A percentile compares a stretch with the other conserved stretches of the same genome.
These are phyloP conservation scores for Erucastrum elatum DNA, from an alignment of 345 rosid genomes.

Conservation along the genomic window DNA sequence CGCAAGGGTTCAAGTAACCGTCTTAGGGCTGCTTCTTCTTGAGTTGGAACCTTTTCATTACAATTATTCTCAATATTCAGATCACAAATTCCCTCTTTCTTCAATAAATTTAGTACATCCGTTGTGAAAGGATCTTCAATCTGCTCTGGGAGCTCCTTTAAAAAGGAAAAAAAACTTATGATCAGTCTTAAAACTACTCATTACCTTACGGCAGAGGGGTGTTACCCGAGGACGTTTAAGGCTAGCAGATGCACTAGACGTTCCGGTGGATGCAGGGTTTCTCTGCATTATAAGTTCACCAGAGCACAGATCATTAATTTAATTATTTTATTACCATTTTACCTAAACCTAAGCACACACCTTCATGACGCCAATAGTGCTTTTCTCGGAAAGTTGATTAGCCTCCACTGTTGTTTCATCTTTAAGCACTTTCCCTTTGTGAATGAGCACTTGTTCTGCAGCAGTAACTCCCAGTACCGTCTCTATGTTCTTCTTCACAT, in stretches of 20 bases:
- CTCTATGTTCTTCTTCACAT: conserved; percentile 68
- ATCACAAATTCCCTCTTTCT: too few relatives aligned
- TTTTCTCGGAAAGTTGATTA: conserved; percentile 64
- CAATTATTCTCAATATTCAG: too few relatives aligned
- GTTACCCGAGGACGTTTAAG: background rate
- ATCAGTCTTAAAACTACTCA: background rate
- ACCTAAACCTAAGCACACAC: conserved; percentile 19
- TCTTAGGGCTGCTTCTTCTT: background rate
- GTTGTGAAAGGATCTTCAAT: background rate
- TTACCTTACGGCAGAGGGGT: background rate
- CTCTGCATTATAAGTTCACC: conserved; percentile 36
- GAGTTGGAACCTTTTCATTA: background rate
- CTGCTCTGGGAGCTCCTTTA: background rate
- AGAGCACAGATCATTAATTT: background rate
- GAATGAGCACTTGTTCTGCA: conserved; percentile 63
- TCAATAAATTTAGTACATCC: background rate
- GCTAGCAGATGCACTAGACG: conserved; percentile 36
- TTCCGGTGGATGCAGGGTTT: conserved; percentile 59
- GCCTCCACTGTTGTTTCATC: conserved; percentile 67
- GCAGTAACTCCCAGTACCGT: conserved; percentile 55
- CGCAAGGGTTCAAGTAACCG: background rate
- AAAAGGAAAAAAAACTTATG: background rate
- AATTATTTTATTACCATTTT: background rate
- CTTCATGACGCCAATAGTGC: conserved; percentile 73
- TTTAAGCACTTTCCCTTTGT: conserved; percentile 65